Evolutionary conservation across 805 yeast genomes (phyloP).

Genomic region (Saccharomyces mikatae): DNA sequence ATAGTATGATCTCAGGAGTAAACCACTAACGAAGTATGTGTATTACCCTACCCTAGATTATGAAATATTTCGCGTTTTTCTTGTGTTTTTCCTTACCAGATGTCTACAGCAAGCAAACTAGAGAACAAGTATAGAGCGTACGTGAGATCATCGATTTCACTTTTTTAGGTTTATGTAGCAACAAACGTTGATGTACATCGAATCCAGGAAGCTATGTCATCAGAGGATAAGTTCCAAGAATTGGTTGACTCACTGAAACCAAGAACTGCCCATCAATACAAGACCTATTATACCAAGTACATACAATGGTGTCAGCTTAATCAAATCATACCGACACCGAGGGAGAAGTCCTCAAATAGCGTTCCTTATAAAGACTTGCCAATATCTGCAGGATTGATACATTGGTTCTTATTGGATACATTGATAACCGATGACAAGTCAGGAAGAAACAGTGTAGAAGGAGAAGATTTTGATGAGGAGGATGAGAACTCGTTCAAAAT

Average conservation of each 20-base stretch:
- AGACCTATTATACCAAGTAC: slow-evolving; percentile 22
- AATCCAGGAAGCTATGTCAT: not conserved
- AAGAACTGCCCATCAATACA: slow-evolving; percentile 24
- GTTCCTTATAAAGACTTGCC: slow-evolving; percentile 16
- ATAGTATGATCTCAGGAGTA: too few relatives aligned
- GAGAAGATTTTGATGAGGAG: not conserved
- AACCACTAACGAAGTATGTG: too few relatives aligned
- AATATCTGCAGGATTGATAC: slow-evolving; percentile 18
- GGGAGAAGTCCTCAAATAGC: slow-evolving; percentile 1
- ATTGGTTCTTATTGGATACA: slow-evolving; percentile 23
- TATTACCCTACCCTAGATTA: not conserved
- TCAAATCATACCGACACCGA: slow-evolving; percentile 3
- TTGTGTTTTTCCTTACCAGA: too few relatives aligned
- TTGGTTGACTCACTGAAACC: slow-evolving; percentile 22
- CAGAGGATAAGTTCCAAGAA: slow-evolving; percentile 6
- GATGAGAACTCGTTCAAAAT: slow-evolving; percentile 8
- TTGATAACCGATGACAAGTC: slow-evolving; percentile 5
- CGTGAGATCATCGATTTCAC: not conserved
- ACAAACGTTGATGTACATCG: not conserved
- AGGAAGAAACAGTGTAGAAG: not conserved
- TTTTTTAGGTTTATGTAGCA: not conserved
- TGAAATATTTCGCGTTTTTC: not conserved
- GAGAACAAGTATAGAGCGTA: not conserved
- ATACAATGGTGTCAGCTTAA: slow-evolving; percentile 21
- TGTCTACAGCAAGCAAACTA: not conserved